Percentiles rank a stretch among this genome's conserved stretches.
Evolutionary conservation across 306 rosid genomes (phyloP).

Genomic region (Sophora flavescens): DNA sequence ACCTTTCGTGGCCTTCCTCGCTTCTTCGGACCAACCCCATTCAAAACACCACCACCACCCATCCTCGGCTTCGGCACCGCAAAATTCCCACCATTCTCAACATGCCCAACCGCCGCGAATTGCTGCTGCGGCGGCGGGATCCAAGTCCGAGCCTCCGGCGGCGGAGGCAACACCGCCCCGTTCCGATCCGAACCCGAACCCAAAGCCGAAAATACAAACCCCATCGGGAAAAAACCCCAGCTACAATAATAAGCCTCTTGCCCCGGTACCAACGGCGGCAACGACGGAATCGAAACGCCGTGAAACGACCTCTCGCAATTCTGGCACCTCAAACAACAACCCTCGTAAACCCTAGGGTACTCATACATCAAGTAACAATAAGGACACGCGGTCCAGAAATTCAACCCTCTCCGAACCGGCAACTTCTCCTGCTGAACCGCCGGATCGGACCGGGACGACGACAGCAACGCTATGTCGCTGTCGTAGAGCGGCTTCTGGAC

Average conservation of each 20-base stretch:
- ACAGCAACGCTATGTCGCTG: constrained; percentile 47
- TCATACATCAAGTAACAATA: constrained; percentile 82
- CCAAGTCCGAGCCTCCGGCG: constrained; percentile 57
- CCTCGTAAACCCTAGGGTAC: constrained; percentile 77
- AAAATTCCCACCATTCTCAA: constrained; percentile 34
- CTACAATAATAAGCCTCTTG: constrained; percentile 85
- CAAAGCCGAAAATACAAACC: constrained; percentile 50
- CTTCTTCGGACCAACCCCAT: constrained; percentile 52
- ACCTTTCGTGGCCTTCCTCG: constrained; percentile 69
- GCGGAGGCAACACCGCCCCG: constrained; percentile 15
- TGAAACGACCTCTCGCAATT: constrained; percentile 77
- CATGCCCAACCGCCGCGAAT: not conserved
- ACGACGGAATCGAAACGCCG: constrained; percentile 55
- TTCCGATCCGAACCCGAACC: constrained; percentile 17
- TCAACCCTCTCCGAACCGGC: constrained; percentile 61
- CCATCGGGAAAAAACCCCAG: constrained; percentile 89
- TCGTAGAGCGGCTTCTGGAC: constrained; percentile 66
- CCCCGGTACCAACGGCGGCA: constrained; percentile 80
- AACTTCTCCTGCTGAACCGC: constrained; percentile 53
- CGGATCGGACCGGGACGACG: constrained; percentile 46
- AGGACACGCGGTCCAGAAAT: constrained; percentile 97
- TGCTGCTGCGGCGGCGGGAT: constrained; percentile 43
- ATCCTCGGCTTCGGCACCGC: not conserved
- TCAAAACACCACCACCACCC: constrained; percentile 28
- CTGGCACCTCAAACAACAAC: constrained; percentile 84